Base-by-base conservation (phyloP, 1,284 basidiomycete genomes). In the Phylloporus sp. region DNA sequence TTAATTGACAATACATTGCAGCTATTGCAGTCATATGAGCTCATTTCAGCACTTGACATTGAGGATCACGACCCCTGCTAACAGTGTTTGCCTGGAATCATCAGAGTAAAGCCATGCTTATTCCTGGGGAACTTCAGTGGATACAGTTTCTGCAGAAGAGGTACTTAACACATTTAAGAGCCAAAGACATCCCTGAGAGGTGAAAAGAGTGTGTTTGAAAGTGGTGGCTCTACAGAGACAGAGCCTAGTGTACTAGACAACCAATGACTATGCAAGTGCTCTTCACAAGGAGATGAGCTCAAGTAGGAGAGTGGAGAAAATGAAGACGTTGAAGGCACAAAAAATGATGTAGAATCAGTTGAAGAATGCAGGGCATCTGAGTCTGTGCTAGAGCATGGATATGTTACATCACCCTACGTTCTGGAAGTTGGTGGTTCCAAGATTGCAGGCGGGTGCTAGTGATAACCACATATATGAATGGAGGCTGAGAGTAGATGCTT, bases 181-280 rank as follows among this genome's bases (percentile, higher is more conserved):
- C 66, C 52, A 31, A 74, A 69, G 12, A 70, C 73, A 12, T 29
- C 63, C 37, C 47, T 70, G 24, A 77, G 44, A 24, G 74, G 72
- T 8, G 65, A 72, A 39, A 77, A 44, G 4, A 73, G 50, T 0
- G 68, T 62, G 8, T 59, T 37, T 24, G 59, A 31, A 29, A 66
- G 68, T 8, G 71, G 32, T 20, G 66, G 60, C 29, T 77, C 75
- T 6, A 22, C 50, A 39, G 42, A 52, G 49, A 76, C 12, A 6
- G 73, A 76, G 22, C 31, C 73, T 37, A 90, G 77, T 3, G 88
- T 89, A 20, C 87, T 89, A 12, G 82, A 79, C 65, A 86, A 88
- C 89, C 89, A 90, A 68, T 84, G 86, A 47, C 87, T 89, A 67
- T 85, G 83, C 64, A 89, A 79, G 26, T 61, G 31, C n/a, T 56